Evolutionary conservation across 768 basidiomycete genomes (phyloP).

Genomic region (Rubroboletus pulcherrimus): DNA sequence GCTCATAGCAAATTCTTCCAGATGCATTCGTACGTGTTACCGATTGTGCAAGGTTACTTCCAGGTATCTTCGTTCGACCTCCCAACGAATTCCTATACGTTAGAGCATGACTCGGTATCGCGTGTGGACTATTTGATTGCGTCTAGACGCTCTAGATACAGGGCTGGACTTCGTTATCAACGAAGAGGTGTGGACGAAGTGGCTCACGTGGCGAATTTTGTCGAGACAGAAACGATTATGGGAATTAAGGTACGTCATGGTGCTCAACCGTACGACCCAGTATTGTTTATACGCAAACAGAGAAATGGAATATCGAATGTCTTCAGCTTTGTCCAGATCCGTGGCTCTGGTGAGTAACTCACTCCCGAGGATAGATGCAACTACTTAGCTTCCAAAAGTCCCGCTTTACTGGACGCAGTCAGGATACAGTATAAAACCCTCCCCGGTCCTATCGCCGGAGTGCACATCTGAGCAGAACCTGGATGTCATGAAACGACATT

Average conservation of each 20-base stretch:
- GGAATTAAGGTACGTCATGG: conserved; percentile 59
- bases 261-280: background rate
- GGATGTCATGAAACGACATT: conserved; percentile 69
- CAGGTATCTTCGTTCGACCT: conserved; percentile 70
- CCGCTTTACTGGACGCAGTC: conserved; percentile 92
- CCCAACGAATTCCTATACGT: conserved; percentile 36
- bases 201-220: conserved; percentile 92
- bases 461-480: conserved; percentile 69
- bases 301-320: conserved; percentile 71
- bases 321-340: conserved; percentile 85
- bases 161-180: conserved; percentile 93
- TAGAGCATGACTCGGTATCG: conserved; percentile 37
- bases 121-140: conserved; percentile 76
- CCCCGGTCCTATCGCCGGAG: conserved; percentile 72
- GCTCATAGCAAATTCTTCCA: conserved; percentile 24
- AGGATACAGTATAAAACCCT: conserved; percentile 83
- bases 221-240: conserved; percentile 90
- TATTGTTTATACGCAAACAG: conserved; percentile 34
- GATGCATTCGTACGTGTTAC: conserved; percentile 82
- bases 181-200: conserved; percentile 91
- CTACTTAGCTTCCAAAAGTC: conserved; percentile 49
- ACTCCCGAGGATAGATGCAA: background rate
- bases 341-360: conserved; percentile 74
- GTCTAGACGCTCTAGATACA: conserved; percentile 81
- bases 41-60: conserved; percentile 92